Evolutionary conservation across 1,139 yeast species (phyloP), one percentile per base, ranked within the genome.

Genomic region (Saccharomyces hybrid): DNA sequence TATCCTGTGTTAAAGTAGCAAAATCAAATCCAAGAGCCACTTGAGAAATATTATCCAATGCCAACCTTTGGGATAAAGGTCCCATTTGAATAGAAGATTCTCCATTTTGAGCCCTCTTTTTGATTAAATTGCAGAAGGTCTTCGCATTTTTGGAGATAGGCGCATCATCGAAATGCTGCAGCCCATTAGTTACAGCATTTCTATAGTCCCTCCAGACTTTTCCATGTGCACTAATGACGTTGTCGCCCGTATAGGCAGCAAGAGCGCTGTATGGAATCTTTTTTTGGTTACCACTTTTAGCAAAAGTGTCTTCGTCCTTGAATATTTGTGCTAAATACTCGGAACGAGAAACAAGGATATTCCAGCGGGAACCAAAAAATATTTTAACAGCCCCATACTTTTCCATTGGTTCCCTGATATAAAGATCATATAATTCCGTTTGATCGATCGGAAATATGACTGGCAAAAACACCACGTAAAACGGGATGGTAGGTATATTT

Each of bases 291-390:
- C 87, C 87, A 62, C 84, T 80, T 60, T 82, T 82, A 2, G 80
- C 79, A 66, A 75, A 82, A 0, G 74, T 66, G 26, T 75, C 72
- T 55, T 80, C 84, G 54, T 81, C 73, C 60, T 73, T 77, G 57
- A 82, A 75, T 4, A 82, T 63, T 54, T 79, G 78, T 6, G 69
- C 65, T 54, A 82, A 67, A 54, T 68, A 75, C 42, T 77, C 76
- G 0, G 86, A 86, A 52, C 66, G 73, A 0, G 80, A 72, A 0
- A 82, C 80, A 46, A 82, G 63, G 16, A 82, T 76, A 60, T 82
- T 82, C 87, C 87, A 82, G 55, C 84, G 73, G 1, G 84, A 79
- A 3, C 82, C 86, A 71, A 82, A 82, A 62, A 78, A 82, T 7
- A 81, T 72, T 61, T 81, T 81, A 0, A 78, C 86, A 0, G 85